Evolutionary conservation across 495 filamentous ascomycete species (phyloP).

Genomic region (Platismatia glauca): DNA sequence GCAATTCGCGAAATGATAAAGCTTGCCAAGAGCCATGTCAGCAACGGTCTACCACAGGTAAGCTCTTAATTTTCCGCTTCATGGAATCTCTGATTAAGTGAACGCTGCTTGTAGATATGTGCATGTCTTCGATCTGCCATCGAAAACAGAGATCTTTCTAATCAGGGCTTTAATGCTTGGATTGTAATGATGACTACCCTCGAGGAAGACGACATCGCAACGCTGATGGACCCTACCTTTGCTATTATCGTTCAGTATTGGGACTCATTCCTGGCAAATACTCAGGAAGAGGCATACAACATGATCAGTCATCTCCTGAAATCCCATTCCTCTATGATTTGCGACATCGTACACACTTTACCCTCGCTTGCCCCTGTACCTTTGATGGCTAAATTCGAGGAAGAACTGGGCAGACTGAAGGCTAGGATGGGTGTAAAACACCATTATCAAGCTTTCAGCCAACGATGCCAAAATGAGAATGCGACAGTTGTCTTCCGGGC

Average conservation of each 20-base stretch:
- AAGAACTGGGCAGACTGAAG: conserved; percentile 54
- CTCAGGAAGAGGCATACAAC: conserved; percentile 46
- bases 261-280: conserved; percentile 51
- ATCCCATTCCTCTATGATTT: conserved; percentile 48
- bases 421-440: conserved; percentile 49
- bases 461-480: conserved; percentile 73
- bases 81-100: conserved; percentile 7
- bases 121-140: conserved; percentile 83
- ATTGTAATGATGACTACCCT: conserved; percentile 62
- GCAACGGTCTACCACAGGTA: conserved; percentile 79
- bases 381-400: conserved; percentile 54
- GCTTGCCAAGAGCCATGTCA: conserved; percentile 57
- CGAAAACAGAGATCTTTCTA: conserved; percentile 57
- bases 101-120: conserved; percentile 50
- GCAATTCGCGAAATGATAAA: conserved; percentile 85
- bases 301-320: conserved; percentile 58
- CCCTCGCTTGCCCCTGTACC: conserved; percentile 72
- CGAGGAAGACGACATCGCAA: conserved; percentile 66
- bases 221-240: conserved; percentile 76
- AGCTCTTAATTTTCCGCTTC: conserved; percentile 19
- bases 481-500: conserved; percentile 71
- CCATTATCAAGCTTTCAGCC: conserved; percentile 58
- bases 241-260: conserved; percentile 78
- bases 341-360: conserved; percentile 57
- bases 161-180: conserved; percentile 78